These are phyloP conservation scores for Adansonia madagascariensis DNA, from an alignment of 441 rosid species.

Conservation along the genomic window DNA sequence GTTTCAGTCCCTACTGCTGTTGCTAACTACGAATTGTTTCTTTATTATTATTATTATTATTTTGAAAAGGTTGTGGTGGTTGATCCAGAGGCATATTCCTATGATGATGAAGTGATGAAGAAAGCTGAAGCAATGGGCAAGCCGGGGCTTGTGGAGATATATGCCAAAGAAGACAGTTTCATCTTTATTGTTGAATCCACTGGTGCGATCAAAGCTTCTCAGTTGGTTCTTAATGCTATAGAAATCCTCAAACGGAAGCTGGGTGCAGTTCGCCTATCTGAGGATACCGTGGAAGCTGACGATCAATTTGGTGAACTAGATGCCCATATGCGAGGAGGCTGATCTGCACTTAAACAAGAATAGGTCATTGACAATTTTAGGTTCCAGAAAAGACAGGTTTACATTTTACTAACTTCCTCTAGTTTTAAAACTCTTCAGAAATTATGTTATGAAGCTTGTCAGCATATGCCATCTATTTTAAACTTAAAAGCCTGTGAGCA, in stretches of 20 bases:
- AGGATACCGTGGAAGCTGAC: conserved; percentile 90
- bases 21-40: background rate
- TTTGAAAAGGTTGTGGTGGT: conserved; percentile 64
- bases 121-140: conserved; percentile 93
- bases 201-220: conserved; percentile 86
- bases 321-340: conserved; percentile 96
- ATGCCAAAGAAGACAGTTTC: conserved; percentile 82
- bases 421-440: background rate
- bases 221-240: conserved; percentile 83
- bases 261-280: conserved; percentile 87
- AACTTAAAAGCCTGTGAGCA: background rate
- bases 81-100: conserved; percentile 85
- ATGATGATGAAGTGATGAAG: conserved; percentile 89
- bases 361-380: background rate
- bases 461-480: conserved; percentile 6
- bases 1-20: background rate
- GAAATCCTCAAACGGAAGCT: conserved; percentile 85
- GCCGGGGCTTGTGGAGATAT: conserved; percentile 80
- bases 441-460: background rate
- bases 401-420: background rate
- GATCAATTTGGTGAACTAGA: conserved; percentile 98
- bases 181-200: conserved; percentile 90
- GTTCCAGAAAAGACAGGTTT: background rate
- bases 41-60: background rate
- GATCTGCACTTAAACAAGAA: conserved; percentile 26